These are phyloP conservation scores for Cladosporium sp. DNA, from an alignment of 2,329 filamentous ascomycete species.

Conservation along the genomic window DNA sequence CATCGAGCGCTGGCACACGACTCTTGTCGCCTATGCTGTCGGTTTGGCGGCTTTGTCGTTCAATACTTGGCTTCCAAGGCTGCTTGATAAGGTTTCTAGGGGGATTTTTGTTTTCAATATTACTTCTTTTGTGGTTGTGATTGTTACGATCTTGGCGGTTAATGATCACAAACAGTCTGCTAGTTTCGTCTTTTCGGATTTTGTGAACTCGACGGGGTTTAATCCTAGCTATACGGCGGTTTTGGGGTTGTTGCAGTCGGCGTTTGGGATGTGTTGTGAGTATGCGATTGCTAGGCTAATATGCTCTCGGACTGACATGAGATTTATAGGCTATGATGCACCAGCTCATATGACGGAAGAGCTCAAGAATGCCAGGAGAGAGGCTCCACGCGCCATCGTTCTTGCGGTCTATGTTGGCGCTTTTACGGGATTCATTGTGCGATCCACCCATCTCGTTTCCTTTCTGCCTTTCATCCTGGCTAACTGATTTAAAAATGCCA, in stretches of 20 bases:
- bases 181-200: constrained; percentile 52
- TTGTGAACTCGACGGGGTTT: constrained; percentile 53
- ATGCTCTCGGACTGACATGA: too few species aligned
- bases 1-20: constrained; percentile 54
- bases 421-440: constrained; percentile 40
- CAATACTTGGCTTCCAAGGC: constrained; percentile 48
- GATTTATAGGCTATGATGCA: constrained; percentile 36
- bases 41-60: constrained; percentile 40
- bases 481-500: neutral
- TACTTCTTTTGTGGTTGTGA: constrained; percentile 47
- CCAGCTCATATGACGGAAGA: constrained; percentile 54
- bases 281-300: constrained; percentile 29
- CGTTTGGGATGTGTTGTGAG: constrained; percentile 50
- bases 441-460: neutral
- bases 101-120: constrained; percentile 52
- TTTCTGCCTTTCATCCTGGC: neutral
- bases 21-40: constrained; percentile 49
- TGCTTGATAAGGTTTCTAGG: constrained; percentile 49
- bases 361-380: constrained; percentile 46
- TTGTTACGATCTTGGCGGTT: constrained; percentile 49
- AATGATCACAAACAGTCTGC: constrained; percentile 52
- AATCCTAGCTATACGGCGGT: constrained; percentile 47
- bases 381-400: constrained; percentile 48
- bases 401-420: constrained; percentile 42
- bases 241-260: constrained; percentile 50